phyloP scores from a whole-genome alignment of 257 asterid genomes.

The Coffea canephora region DNA sequence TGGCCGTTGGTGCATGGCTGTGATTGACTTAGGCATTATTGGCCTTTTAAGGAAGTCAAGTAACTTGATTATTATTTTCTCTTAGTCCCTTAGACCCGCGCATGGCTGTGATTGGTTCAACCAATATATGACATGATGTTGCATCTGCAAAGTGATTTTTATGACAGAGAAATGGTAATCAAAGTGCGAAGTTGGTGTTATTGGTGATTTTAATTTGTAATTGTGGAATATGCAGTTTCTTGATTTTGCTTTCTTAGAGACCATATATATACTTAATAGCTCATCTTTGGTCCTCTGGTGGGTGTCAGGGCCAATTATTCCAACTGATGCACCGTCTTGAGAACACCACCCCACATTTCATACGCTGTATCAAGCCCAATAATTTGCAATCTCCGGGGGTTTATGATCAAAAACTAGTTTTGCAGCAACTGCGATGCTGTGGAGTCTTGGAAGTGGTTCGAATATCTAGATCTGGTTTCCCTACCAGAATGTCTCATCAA shows the following conservation, averaged over 20 bases:
- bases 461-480: constrained; percentile 97
- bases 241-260: neutral
- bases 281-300: constrained; percentile 8
- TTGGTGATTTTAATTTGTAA: neutral
- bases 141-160: neutral
- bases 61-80: neutral
- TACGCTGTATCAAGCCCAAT: constrained; percentile 98
- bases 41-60: neutral
- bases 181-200: neutral
- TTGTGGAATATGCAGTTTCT: neutral
- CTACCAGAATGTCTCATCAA: constrained; percentile 93
- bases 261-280: neutral
- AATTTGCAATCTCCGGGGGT: constrained; percentile 75
- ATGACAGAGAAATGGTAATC: neutral
- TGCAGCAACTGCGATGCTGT: constrained; percentile 92
- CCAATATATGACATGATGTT: neutral
- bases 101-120: neutral
- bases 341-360: constrained; percentile 93
- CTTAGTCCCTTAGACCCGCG: neutral
- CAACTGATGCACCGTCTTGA: constrained; percentile 93
- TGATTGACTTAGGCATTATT: neutral
- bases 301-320: constrained; percentile 74
- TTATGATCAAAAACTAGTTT: constrained; percentile 77
- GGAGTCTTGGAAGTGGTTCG: constrained; percentile 98
- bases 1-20: neutral